Conservation (phyloP, 306 rosid genomes). For the Rosa persica region DNA sequence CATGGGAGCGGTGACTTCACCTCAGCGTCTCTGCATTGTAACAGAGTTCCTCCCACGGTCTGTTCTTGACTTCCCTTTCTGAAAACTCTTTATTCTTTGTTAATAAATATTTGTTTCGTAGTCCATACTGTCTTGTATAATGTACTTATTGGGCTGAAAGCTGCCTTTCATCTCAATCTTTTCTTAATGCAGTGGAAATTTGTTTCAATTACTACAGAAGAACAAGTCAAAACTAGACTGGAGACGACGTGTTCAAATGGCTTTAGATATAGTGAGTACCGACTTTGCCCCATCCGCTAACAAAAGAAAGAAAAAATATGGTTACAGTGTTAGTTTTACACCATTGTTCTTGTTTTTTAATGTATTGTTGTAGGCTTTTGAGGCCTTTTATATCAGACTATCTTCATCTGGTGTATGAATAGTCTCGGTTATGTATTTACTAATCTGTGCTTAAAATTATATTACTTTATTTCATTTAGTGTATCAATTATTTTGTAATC, state of each 20-base stretch:
- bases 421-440: not conserved
- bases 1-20: constrained; percentile 98
- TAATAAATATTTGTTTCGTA: not conserved
- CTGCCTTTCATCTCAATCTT: constrained; percentile 23
- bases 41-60: constrained; percentile 98
- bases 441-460: not conserved
- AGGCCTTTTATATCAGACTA: not conserved
- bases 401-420: not conserved
- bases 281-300: not conserved
- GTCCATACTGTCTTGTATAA: not conserved
- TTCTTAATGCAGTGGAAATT: constrained; percentile 77
- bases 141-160: constrained; percentile 27
- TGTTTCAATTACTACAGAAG: constrained; percentile 85
- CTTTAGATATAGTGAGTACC: constrained; percentile 87
- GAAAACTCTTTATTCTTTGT: not conserved
- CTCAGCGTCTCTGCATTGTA: constrained; percentile 86
- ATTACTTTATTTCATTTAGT: constrained; percentile 14
- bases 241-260: constrained; percentile 91
- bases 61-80: constrained; percentile 27
- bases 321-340: not conserved
- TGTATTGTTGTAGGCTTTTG: not conserved
- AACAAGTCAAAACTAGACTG: constrained; percentile 76
- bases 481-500: not conserved
- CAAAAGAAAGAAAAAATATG: not conserved
- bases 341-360: not conserved